These are phyloP conservation scores for Stephanodiscus minutulus DNA, from an alignment of 108 stramenopile species.

Conservation along the genomic window DNA sequence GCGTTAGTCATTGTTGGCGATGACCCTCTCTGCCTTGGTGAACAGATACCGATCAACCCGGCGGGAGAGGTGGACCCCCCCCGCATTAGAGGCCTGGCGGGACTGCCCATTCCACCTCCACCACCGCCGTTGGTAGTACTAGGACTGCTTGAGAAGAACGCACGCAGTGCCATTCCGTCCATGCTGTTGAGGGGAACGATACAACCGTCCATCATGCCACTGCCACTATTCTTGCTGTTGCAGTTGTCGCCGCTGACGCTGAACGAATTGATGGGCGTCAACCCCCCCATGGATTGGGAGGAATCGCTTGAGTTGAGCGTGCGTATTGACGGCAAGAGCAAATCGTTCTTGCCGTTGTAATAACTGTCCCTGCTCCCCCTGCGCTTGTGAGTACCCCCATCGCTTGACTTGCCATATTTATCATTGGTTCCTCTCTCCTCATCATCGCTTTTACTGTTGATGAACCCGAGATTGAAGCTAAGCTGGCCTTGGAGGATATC, in stretches of 20 bases:
- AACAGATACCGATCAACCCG: background rate
- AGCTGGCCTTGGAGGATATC: background rate
- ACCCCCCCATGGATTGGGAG: constrained; percentile 26
- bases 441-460: constrained; percentile 4
- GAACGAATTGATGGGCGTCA: constrained; percentile 49
- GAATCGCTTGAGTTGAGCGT: too few relatives aligned
- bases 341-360: constrained; percentile 14
- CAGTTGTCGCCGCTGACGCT: constrained; percentile 10
- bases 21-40: background rate
- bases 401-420: background rate
- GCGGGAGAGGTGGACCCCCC: constrained; percentile 2
- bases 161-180: constrained; percentile 32
- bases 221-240: constrained; percentile 7
- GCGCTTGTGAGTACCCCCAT: constrained; percentile 7
- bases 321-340: constrained; percentile 25
- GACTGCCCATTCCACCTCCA: background rate
- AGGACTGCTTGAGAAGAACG: constrained; percentile 24
- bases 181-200: constrained; percentile 24
- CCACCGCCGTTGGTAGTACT: background rate
- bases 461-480: constrained; percentile 14
- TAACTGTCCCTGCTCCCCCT: background rate
- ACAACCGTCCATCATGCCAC: background rate
- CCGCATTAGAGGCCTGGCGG: background rate
- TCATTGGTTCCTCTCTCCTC: background rate
- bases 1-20: background rate